phyloP scores from a whole-genome alignment of 129 eudicot species.

The Kitagawia praeruptora region DNA sequence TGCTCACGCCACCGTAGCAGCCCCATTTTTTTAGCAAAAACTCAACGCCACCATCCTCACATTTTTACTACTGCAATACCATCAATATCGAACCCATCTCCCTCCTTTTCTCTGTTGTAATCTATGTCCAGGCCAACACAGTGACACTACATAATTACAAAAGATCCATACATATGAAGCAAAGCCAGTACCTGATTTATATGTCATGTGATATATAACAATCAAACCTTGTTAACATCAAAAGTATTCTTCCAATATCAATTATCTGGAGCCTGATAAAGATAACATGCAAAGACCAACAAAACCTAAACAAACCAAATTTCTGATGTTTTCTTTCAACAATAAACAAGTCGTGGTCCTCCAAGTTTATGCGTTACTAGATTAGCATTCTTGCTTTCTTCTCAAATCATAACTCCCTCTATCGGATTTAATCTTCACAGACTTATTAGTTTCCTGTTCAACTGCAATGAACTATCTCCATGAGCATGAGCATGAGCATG shows the following conservation, averaged over 20 bases:
- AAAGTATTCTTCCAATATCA: not conserved
- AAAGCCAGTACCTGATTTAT: not conserved
- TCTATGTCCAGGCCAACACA: no score
- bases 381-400: not conserved
- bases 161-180: not conserved
- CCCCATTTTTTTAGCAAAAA: no score
- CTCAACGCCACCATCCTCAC: no score
- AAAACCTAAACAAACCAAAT: not conserved
- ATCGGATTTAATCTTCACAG: not conserved
- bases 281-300: not conserved
- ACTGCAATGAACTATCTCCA: constrained; percentile 9
- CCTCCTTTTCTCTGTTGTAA: no score
- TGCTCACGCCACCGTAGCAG: no score
- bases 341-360: not conserved
- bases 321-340: not conserved
- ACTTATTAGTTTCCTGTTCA: constrained; percentile 6
- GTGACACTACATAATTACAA: not conserved
- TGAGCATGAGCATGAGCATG: constrained; percentile 51
- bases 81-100: no score
- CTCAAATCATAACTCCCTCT: not conserved
- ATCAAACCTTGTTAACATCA: not conserved
- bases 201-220: not conserved
- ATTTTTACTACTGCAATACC: no score
- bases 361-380: not conserved
- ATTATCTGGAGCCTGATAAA: not conserved